phyloP scores from a whole-genome alignment of 1,139 yeast species.

The Geotrichum cucujoidarum region DNA sequence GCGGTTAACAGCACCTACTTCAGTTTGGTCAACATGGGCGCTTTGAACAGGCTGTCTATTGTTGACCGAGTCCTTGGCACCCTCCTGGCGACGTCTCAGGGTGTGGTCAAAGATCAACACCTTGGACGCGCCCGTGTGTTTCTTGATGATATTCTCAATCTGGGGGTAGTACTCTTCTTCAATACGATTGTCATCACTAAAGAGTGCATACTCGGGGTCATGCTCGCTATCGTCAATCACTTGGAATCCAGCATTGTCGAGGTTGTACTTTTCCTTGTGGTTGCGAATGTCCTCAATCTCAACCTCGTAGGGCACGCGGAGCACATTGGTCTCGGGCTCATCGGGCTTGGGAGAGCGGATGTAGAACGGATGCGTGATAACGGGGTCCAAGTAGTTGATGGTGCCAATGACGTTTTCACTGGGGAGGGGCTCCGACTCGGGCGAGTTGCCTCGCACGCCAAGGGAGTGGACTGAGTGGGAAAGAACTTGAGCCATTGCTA shows the following conservation, averaged over 20 bases:
- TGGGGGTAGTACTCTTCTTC: constrained; percentile 24
- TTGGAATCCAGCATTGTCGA: constrained; percentile 15
- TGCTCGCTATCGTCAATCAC: constrained; percentile 12
- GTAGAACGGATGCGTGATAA: not conserved
- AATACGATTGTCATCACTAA: constrained; percentile 22
- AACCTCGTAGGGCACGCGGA: constrained; percentile 1
- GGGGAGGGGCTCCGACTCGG: not conserved
- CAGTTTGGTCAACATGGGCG: constrained; percentile 30
- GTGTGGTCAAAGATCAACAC: constrained; percentile 29
- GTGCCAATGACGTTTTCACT: constrained; percentile 2
- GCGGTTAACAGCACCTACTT: constrained; percentile 25
- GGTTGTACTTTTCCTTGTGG: not conserved
- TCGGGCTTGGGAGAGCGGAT: not conserved
- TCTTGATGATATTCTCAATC: constrained; percentile 21
- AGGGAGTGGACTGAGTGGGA: not conserved
- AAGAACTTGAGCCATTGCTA: constrained; percentile 3
- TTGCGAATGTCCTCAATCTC: constrained; percentile 22
- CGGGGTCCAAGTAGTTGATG: not conserved
- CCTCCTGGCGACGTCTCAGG: constrained; percentile 21
- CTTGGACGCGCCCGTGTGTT: constrained; percentile 19
- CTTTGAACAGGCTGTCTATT: constrained; percentile 25
- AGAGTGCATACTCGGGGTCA: constrained; percentile 19
- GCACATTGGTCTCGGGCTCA: not conserved
- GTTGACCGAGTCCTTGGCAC: constrained; percentile 16
- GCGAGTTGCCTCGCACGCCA: not conserved